Conservation (phyloP, 108 stramenopile species). For the Chaetoceros tenuissimus region DNA sequence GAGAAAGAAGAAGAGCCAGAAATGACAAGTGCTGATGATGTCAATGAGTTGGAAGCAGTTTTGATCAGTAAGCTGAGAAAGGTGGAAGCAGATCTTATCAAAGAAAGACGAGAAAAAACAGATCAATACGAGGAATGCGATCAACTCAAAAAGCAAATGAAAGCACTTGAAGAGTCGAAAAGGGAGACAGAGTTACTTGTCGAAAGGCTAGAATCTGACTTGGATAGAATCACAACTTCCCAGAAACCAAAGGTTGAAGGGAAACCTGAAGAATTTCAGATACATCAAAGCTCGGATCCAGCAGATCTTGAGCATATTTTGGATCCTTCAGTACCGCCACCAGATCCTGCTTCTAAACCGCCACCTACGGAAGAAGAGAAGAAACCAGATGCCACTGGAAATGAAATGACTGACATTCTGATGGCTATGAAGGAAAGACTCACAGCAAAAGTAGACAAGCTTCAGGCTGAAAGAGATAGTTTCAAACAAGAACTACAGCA, state of each 20-base stretch:
- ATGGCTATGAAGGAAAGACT: constrained; percentile 86
- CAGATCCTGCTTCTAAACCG: constrained; percentile 13
- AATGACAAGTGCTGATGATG: constrained; percentile 36
- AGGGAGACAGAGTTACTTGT: constrained; percentile 57
- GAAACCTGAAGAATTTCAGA: constrained; percentile 4
- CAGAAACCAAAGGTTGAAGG: constrained; percentile 14
- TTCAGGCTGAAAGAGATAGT: constrained; percentile 81
- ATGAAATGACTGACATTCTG: constrained; percentile 52
- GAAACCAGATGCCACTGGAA: not conserved
- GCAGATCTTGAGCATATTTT: constrained; percentile 52
- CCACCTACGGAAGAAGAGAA: constrained; percentile 6
- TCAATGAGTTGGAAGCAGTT: constrained; percentile 74
- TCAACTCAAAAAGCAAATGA: constrained; percentile 27
- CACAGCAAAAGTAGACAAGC: constrained; percentile 56
- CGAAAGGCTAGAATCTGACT: constrained; percentile 61
- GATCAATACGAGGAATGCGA: constrained; percentile 35
- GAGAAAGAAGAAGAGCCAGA: constrained; percentile 62
- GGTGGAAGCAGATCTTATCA: constrained; percentile 77
- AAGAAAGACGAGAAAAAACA: constrained; percentile 47
- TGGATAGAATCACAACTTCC: constrained; percentile 59
- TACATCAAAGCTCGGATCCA: constrained; percentile 20
- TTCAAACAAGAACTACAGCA: constrained; percentile 81
- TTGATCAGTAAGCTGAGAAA: constrained; percentile 66
- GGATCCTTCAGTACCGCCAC: constrained; percentile 48
- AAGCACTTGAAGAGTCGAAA: constrained; percentile 40